phyloP scores from a whole-genome alignment of 495 filamentous ascomycete species.

The Rhizodiscina lignyota region DNA sequence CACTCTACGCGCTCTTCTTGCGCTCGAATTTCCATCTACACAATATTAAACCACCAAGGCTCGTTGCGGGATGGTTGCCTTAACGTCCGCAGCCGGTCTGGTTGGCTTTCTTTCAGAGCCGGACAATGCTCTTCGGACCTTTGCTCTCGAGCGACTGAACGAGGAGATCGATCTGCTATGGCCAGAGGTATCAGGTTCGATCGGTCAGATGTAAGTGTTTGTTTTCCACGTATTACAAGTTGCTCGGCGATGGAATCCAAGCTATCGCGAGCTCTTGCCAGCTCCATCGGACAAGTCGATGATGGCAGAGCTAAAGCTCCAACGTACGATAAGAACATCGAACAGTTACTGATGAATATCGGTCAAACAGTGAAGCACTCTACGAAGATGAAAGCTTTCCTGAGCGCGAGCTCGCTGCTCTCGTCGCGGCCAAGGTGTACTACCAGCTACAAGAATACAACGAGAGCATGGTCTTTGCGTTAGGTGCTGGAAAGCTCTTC shows the following conservation, averaged over 20 bases:
- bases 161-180: conserved; percentile 90
- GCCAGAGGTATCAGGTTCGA: conserved; percentile 84
- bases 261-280: background rate
- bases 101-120: conserved; percentile 92
- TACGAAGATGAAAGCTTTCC: conserved; percentile 94
- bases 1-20: no score
- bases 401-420: conserved; percentile 81
- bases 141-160: conserved; percentile 85
- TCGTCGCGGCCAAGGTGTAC: conserved; percentile 94
- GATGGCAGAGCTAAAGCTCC: background rate
- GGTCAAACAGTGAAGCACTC: conserved; percentile 75
- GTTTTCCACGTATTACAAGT: background rate
- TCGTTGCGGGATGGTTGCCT: conserved; percentile 78
- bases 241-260: background rate
- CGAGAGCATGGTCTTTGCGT: conserved; percentile 96
- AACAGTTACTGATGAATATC: background rate
- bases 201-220: conserved; percentile 75
- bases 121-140: conserved; percentile 79
- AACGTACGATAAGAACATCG: background rate
- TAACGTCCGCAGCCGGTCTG: conserved; percentile 86
- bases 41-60: no score
- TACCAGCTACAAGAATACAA: conserved; percentile 98
- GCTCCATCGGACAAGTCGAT: background rate
- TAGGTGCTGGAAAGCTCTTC: conserved; percentile 90
- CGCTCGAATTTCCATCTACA: no score